Evolutionary conservation across 2,329 filamentous ascomycete species (phyloP).

Genomic region (Metarhizium sp.): DNA sequence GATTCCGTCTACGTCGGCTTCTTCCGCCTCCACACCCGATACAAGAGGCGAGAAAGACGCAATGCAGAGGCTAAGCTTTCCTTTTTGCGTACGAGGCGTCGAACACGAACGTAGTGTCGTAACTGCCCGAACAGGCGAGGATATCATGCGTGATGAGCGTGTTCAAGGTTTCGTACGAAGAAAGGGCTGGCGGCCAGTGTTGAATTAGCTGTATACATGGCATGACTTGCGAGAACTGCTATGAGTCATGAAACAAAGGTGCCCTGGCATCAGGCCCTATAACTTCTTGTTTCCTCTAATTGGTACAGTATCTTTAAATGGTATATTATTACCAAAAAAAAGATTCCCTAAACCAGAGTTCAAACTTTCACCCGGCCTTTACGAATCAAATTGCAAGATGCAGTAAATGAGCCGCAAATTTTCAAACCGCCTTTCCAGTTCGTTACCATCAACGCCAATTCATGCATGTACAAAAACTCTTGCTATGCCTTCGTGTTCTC

Average conservation of each 20-base stretch:
- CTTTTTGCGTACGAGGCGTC: slow-evolving; percentile 53
- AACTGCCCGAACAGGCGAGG: slow-evolving; percentile 48
- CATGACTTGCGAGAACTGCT: background rate
- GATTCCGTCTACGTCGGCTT: background rate
- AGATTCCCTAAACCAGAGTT: background rate
- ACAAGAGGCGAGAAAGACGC: background rate
- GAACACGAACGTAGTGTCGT: slow-evolving; percentile 57
- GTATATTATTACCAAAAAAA: background rate
- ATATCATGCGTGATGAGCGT: slow-evolving; percentile 53
- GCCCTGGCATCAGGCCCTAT: background rate
- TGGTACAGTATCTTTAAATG: background rate
- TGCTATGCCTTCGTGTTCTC: background rate
- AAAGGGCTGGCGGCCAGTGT: slow-evolving; percentile 47
- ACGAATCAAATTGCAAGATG: background rate
- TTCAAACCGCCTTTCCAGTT: slow-evolving; percentile 5
- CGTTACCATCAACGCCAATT: slow-evolving; percentile 17
- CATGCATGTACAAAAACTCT: slow-evolving; percentile 16
- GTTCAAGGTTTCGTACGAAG: slow-evolving; percentile 46
- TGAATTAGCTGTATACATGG: slow-evolving; percentile 20
- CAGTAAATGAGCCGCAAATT: background rate
- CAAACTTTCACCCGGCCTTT: background rate
- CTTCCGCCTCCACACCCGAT: background rate
- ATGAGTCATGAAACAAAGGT: background rate
- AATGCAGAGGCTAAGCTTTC: slow-evolving; percentile 30
- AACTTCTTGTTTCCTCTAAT: background rate